A percentile compares a stretch with the other conserved stretches of the same genome.
Conservation (phyloP, 2,329 filamentous ascomycete species). For the Penicillium sp. region DNA sequence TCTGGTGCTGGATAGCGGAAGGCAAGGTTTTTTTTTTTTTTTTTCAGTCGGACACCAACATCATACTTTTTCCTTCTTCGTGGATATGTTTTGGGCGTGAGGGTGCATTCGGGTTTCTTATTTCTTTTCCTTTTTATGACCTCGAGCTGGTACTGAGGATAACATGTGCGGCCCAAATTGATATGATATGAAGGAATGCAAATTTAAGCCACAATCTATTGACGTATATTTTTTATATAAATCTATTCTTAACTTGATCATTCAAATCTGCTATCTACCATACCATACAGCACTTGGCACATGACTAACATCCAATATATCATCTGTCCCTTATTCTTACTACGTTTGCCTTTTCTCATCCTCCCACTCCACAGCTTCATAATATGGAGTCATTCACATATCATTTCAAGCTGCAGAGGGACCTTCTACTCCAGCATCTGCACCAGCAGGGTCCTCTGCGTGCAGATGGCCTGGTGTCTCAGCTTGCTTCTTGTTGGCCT, state of each 20-base stretch:
- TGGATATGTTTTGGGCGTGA: background rate
- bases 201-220: background rate
- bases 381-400: background rate
- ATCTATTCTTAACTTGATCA: background rate
- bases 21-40: background rate
- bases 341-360: background rate
- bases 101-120: background rate
- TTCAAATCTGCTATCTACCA: too few species aligned
- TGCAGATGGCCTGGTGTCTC: constrained; percentile 21
- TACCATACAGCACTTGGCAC: too few species aligned
- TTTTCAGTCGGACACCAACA: background rate
- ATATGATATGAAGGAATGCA: background rate
- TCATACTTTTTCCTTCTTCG: background rate
- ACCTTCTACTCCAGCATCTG: constrained; percentile 15
- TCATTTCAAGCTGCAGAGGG: constrained; percentile 10
- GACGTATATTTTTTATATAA: background rate
- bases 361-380: background rate
- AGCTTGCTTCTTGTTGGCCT: constrained; percentile 6
- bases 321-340: background rate
- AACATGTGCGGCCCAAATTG: constrained; percentile 15
- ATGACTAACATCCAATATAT: background rate
- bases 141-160: constrained; percentile 14
- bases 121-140: background rate
- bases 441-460: constrained; percentile 17
- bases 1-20: background rate